Conservation (phyloP, 805 yeast genomes). For the Brettanomyces anomalus region DNA sequence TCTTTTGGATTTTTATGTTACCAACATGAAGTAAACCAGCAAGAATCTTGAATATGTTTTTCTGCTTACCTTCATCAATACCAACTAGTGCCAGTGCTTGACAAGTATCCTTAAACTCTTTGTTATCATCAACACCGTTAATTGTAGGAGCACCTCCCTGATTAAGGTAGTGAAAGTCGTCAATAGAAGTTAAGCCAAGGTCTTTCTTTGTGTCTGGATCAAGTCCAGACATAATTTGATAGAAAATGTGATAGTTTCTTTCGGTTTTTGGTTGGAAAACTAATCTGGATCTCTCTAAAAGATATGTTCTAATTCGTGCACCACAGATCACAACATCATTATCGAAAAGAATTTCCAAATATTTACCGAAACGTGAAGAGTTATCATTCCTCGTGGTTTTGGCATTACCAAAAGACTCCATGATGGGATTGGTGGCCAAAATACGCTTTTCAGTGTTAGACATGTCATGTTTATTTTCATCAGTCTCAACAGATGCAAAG, state of each 20-base stretch:
- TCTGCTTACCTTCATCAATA: conserved; percentile 47
- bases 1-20: conserved; percentile 77
- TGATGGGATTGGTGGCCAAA: conserved; percentile 91
- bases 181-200: conserved; percentile 54
- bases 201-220: conserved; percentile 42
- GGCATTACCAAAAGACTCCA: conserved; percentile 98
- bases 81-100: conserved; percentile 79
- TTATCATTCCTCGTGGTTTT: conserved; percentile 95
- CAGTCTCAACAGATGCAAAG: conserved; percentile 83
- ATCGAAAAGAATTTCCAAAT: conserved; percentile 84
- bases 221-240: conserved; percentile 77
- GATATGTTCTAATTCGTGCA: conserved; percentile 87
- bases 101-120: conserved; percentile 67
- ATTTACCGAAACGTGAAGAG: conserved; percentile 96
- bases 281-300: conserved; percentile 86
- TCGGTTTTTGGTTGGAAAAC: conserved; percentile 89
- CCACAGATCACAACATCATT: conserved; percentile 73
- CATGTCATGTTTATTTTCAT: conserved; percentile 48
- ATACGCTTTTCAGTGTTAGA: conserved; percentile 90
- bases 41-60: conserved; percentile 63
- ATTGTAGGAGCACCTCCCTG: conserved; percentile 77
- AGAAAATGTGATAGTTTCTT: conserved; percentile 91
- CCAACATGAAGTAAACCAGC: conserved; percentile 91
- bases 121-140: conserved; percentile 71
- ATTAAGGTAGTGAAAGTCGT: conserved; percentile 71